Evolutionary conservation across 495 filamentous ascomycete genomes (phyloP), one percentile per base, ranked within the genome.

Genomic region (Aspergillus ellipticus): DNA sequence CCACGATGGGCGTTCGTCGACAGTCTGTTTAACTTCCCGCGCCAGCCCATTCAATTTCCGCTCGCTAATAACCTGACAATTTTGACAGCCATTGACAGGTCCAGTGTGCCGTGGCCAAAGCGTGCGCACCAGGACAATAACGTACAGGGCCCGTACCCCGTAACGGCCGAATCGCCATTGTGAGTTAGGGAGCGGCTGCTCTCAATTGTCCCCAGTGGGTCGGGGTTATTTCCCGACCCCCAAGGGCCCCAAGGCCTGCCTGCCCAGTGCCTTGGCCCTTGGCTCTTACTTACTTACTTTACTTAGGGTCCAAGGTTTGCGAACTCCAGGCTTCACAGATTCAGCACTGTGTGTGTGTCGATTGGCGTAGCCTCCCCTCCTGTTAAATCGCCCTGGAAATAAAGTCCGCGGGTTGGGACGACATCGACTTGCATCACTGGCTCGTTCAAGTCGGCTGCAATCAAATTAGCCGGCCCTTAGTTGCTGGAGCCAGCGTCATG

Each of bases 11-110:
- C 11, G 35, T 39, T 39, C 35, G 6, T 39, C 24, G 4, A 28
- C 4, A n/a, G n/a, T n/a, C n/a, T 7, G 35, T 39, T 39, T 15
- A 39, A 39, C 35, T 39, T 39, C 35, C 35, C 35, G 35, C 35
- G 11, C 35, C 35, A 39, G 13, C 35, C 35, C 35, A 39, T 39
- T n/a, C 35, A 39, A 39, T 39, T 39, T 39, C 35, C 35, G 35
- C 35, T 39, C 11, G 35, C 35, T 39, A 39, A 13, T 39, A 39
- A 39, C 21, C 45, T 22, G 45, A 16, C 45, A 28, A 28, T 42
- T 24, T 16, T 56, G 54, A 56, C 54, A 56, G 54, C 54, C 24
- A 45, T 31, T 56, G 54, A 56, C 54, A 56, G 54, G 47, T 51
- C 47, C 37, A 51, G 24, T 48, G 19, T 41, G 54, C 54, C 35